Conservation (phyloP, 2,329 filamentous ascomycete species). For the Talaromyces sp. region DNA sequence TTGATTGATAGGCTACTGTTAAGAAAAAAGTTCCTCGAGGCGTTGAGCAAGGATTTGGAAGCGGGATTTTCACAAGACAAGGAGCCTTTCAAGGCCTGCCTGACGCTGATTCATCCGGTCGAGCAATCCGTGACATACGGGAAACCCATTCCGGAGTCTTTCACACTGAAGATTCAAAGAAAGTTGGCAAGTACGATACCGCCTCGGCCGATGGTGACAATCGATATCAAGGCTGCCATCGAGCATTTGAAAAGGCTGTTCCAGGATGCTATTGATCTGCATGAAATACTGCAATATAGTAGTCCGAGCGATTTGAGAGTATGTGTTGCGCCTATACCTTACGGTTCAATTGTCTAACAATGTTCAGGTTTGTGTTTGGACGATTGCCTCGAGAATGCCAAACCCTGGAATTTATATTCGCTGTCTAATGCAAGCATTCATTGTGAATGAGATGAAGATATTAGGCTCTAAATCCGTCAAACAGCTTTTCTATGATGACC, state of each 20-base stretch:
- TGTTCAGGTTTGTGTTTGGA: conserved; percentile 65
- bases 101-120: conserved; percentile 52
- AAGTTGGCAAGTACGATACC: conserved; percentile 90
- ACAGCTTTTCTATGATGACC: conserved; percentile 74
- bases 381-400: conserved; percentile 74
- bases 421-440: conserved; percentile 70
- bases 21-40: conserved; percentile 51
- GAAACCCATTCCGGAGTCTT: conserved; percentile 68
- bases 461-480: conserved; percentile 66
- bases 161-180: conserved; percentile 87
- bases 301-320: conserved; percentile 69
- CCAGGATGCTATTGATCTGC: conserved; percentile 66
- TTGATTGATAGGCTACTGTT: conserved; percentile 65
- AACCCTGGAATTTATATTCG: conserved; percentile 81
- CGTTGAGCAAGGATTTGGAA: conserved; percentile 38
- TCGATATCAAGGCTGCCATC: conserved; percentile 69
- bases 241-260: conserved; percentile 67
- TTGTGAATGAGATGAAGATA: conserved; percentile 70
- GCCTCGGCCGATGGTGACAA: conserved; percentile 79
- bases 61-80: conserved; percentile 30
- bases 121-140: conserved; percentile 61
- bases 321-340: conserved; percentile 26
- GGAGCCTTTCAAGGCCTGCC: conserved; percentile 31
- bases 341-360: neutral
- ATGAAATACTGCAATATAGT: conserved; percentile 64